Percentiles rank a stretch among this genome's conserved stretches.
phyloP scores from a whole-genome alignment of 2,329 filamentous ascomycete species.

The Hypoxylon sp. region DNA sequence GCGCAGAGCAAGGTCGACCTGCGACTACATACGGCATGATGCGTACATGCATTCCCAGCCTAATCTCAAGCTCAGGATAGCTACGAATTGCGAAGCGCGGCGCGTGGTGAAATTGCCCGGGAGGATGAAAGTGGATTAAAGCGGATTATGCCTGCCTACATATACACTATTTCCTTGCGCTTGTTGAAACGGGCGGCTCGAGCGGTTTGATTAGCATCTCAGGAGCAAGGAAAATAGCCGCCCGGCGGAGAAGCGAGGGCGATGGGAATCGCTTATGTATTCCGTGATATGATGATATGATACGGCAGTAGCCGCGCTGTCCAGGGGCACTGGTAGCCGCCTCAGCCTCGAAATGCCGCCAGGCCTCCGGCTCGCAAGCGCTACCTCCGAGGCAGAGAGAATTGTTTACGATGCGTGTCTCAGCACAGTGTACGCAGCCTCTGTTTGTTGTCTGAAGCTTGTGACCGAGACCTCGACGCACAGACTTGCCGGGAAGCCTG shows the following conservation, averaged over 20 bases:
- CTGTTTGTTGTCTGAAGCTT: slow-evolving; percentile 26
- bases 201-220: slow-evolving; percentile 7
- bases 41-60: slow-evolving; percentile 1
- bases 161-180: slow-evolving; percentile 17
- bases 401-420: slow-evolving; percentile 18
- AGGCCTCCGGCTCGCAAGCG: slow-evolving; percentile 36
- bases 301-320: slow-evolving; percentile 36
- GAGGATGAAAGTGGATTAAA: not conserved
- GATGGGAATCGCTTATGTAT: not conserved
- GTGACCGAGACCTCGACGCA: slow-evolving; percentile 30
- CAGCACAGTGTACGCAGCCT: slow-evolving; percentile 9
- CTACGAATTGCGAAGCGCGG: slow-evolving; percentile 21
- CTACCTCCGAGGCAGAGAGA: not conserved
- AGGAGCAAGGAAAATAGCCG: not conserved
- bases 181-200: slow-evolving; percentile 37
- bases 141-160: not conserved
- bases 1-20: too few species aligned
- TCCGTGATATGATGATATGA: slow-evolving; percentile 12
- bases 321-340: slow-evolving; percentile 27
- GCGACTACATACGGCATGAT: slow-evolving; percentile 12
- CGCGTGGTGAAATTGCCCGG: slow-evolving; percentile 31
- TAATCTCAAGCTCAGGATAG: slow-evolving; percentile 2
- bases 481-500: slow-evolving; percentile 12
- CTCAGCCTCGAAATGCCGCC: slow-evolving; percentile 42
- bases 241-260: slow-evolving; percentile 1